phyloP scores from a whole-genome alignment of 2,329 filamentous ascomycete species.

The Myrmaecium sp. region DNA sequence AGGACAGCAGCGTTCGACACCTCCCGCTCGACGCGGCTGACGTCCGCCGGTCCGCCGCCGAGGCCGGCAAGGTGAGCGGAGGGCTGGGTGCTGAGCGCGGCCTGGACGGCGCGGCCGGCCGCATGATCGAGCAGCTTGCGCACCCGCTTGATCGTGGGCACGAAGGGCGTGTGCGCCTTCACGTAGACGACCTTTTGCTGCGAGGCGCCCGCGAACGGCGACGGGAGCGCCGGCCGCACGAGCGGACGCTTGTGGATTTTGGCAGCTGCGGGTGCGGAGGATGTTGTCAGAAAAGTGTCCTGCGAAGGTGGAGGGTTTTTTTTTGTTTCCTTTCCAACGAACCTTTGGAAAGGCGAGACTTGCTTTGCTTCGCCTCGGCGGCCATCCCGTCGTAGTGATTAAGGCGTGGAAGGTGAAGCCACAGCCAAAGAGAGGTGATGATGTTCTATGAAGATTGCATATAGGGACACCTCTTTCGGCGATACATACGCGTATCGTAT shows the following conservation, averaged over 20 bases:
- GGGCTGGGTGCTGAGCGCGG: slow-evolving; percentile 2
- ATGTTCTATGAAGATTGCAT: too few species aligned
- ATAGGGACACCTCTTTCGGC: too few species aligned
- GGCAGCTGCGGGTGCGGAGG: slow-evolving; percentile 29
- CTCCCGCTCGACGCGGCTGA: slow-evolving; percentile 5
- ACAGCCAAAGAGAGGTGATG: too few species aligned
- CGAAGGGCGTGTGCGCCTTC: slow-evolving; percentile 46
- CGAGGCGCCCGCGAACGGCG: slow-evolving; percentile 32
- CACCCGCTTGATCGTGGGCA: slow-evolving; percentile 48
- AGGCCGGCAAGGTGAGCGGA: slow-evolving; percentile 6
- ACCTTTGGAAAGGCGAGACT: too few species aligned
- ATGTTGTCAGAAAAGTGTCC: too few species aligned
- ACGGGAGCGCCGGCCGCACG: slow-evolving; percentile 36
- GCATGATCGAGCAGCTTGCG: slow-evolving; percentile 44
- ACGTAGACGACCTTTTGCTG: slow-evolving; percentile 48
- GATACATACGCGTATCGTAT: too few species aligned
- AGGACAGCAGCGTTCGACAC: slow-evolving; percentile 15
- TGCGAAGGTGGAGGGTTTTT: too few species aligned
- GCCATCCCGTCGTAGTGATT: too few species aligned
- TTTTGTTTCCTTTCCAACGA: too few species aligned
- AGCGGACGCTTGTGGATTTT: slow-evolving; percentile 39
- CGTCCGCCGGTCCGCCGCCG: slow-evolving; percentile 2
- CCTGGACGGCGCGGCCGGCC: slow-evolving; percentile 25
- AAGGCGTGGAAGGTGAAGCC: too few species aligned
- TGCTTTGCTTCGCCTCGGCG: too few species aligned